Conservation (phyloP, 2,329 filamentous ascomycete genomes). For the Exserohilum turcica region DNA sequence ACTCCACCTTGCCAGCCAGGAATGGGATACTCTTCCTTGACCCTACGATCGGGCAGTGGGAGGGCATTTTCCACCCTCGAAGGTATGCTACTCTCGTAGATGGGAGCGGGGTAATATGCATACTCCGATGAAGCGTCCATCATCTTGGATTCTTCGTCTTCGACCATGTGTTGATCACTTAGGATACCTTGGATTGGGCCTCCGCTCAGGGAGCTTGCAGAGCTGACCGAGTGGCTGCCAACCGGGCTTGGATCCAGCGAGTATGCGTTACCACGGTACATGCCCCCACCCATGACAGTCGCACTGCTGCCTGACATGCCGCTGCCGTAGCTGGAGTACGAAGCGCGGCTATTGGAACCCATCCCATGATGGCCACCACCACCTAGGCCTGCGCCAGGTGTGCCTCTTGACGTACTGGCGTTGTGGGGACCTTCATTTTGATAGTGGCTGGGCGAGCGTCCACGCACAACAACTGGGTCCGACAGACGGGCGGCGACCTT, state of each 20-base stretch:
- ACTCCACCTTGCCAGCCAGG: constrained; percentile 47
- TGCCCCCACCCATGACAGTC: constrained; percentile 37
- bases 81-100: constrained; percentile 50
- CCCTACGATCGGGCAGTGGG: constrained; percentile 44
- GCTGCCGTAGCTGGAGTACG: constrained; percentile 43
- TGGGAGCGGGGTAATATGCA: constrained; percentile 53
- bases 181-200: constrained; percentile 50
- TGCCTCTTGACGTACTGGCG: constrained; percentile 40
- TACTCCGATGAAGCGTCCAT: constrained; percentile 53
- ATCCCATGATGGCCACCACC: constrained; percentile 60
- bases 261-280: constrained; percentile 46
- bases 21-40: constrained; percentile 51
- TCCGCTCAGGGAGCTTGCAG: constrained; percentile 49
- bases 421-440: constrained; percentile 54
- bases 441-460: constrained; percentile 52
- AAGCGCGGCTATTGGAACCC: constrained; percentile 65
- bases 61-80: constrained; percentile 39
- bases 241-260: constrained; percentile 48
- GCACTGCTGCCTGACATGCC: constrained; percentile 39
- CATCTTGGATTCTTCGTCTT: constrained; percentile 46
- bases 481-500: constrained; percentile 45
- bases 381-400: constrained; percentile 38
- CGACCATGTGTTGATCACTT: constrained; percentile 49
- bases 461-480: constrained; percentile 49
- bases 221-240: constrained; percentile 53